Percentiles rank a stretch among this genome's conserved stretches.
phyloP scores from a whole-genome alignment of 257 asterid genomes.

The Solanum rostratum region DNA sequence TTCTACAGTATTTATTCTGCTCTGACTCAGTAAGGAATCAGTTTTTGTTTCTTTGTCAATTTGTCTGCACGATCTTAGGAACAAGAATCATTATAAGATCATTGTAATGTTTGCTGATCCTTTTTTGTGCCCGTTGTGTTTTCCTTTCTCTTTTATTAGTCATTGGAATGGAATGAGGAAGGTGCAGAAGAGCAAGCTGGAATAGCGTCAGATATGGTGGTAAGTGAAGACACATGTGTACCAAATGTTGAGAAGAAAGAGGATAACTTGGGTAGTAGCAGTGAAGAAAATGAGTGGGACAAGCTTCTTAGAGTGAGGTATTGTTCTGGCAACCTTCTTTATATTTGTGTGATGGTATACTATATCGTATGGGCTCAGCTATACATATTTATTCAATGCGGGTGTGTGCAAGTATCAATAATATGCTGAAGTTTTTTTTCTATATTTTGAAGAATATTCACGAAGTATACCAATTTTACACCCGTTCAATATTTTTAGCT shows the following conservation, averaged over 20 bases:
- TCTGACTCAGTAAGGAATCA: neutral
- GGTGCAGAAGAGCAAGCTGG: constrained; percentile 63
- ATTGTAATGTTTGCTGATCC: neutral
- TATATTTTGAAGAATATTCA: neutral
- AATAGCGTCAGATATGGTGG: constrained; percentile 24
- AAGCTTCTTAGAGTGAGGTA: constrained; percentile 91
- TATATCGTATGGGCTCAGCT: neutral
- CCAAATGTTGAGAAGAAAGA: constrained; percentile 51
- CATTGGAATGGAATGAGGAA: constrained; percentile 88
- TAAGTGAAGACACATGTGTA: constrained; percentile 31
- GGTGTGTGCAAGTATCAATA: neutral
- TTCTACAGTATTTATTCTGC: neutral
- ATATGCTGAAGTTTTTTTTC: neutral
- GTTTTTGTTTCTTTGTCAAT: neutral
- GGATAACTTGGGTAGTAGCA: constrained; percentile 26
- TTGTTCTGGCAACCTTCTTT: neutral
- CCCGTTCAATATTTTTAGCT: neutral
- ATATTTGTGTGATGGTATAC: neutral
- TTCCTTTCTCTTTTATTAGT: constrained; percentile 23
- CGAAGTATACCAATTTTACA: neutral
- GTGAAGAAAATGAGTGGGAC: constrained; percentile 94
- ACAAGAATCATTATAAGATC: neutral
- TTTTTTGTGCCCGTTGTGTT: neutral
- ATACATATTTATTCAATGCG: neutral
- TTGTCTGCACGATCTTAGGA: neutral